These are phyloP conservation scores for Botrytis tulipae DNA, from an alignment of 2,329 filamentous ascomycete species.

Conservation along the genomic window DNA sequence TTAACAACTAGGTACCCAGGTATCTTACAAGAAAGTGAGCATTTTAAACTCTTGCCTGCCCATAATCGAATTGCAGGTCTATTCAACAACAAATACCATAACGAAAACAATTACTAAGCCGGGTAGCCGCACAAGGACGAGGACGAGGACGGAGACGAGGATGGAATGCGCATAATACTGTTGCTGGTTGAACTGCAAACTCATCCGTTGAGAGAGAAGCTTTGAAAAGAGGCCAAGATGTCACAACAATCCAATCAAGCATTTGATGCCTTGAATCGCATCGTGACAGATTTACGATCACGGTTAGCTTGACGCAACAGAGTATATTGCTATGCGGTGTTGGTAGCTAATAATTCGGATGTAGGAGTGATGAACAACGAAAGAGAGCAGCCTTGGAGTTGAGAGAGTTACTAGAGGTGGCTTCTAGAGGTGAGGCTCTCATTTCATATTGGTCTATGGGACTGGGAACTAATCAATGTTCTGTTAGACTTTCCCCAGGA, in stretches of 20 bases:
- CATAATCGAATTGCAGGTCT: background rate
- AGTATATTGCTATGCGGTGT: background rate
- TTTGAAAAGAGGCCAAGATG: constrained; percentile 35
- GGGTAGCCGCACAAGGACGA: constrained; percentile 22
- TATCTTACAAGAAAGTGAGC: background rate
- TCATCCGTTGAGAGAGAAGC: constrained; percentile 10
- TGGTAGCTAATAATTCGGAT: constrained; percentile 18
- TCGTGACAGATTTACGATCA: constrained; percentile 37
- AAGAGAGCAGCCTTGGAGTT: constrained; percentile 39
- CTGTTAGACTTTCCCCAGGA: constrained; percentile 71
- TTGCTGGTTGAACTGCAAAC: constrained; percentile 24
- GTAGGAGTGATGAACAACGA: constrained; percentile 37
- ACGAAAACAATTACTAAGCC: constrained; percentile 8
- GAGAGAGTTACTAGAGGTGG: constrained; percentile 38
- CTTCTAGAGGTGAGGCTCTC: constrained; percentile 36
- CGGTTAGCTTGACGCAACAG: constrained; percentile 32
- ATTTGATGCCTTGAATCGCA: constrained; percentile 36
- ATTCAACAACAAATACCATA: background rate
- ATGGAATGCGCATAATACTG: constrained; percentile 32
- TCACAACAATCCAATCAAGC: constrained; percentile 36
- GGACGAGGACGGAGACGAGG: constrained; percentile 30
- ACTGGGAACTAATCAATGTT: background rate
- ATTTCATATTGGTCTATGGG: background rate
- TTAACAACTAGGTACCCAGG: background rate
- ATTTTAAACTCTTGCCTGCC: background rate